phyloP scores from a whole-genome alignment of 208 protist species.

The Leishmania gerbilli region DNA sequence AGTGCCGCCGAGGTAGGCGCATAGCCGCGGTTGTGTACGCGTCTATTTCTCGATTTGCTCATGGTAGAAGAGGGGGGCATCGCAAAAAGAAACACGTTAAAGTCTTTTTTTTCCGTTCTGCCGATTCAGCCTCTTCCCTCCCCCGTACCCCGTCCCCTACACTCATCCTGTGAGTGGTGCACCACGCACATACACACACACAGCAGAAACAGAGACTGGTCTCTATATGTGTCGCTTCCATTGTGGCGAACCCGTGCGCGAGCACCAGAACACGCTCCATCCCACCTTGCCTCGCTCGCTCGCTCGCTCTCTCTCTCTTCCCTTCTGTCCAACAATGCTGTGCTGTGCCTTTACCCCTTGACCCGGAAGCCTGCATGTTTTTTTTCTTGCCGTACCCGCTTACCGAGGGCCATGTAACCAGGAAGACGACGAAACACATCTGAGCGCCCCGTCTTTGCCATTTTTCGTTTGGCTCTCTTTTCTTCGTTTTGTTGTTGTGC shows the following conservation, averaged over 20 bases:
- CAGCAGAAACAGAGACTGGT: background rate
- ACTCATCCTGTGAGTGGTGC: background rate
- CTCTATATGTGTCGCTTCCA: background rate
- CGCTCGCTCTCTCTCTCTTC: too few relatives aligned
- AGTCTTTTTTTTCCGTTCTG: background rate
- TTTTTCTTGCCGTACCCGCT: background rate
- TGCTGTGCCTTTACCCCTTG: background rate
- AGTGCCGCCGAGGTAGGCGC: background rate
- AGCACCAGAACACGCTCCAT: background rate
- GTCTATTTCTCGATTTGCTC: background rate
- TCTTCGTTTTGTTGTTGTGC: background rate
- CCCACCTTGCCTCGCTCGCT: background rate
- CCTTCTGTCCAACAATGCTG: background rate
- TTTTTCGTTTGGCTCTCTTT: background rate
- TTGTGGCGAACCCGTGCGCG: background rate
- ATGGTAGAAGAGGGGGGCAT: too few relatives aligned
- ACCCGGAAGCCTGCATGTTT: background rate
- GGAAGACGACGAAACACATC: background rate
- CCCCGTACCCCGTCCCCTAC: background rate
- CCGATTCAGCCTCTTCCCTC: background rate
- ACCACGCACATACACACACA: background rate
- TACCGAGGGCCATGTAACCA: background rate
- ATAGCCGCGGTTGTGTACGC: background rate
- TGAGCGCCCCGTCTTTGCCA: background rate
- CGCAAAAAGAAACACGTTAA: background rate